These are phyloP conservation scores for Leishmania aethiopica DNA, from an alignment of 208 protist species.

Conservation along the genomic window DNA sequence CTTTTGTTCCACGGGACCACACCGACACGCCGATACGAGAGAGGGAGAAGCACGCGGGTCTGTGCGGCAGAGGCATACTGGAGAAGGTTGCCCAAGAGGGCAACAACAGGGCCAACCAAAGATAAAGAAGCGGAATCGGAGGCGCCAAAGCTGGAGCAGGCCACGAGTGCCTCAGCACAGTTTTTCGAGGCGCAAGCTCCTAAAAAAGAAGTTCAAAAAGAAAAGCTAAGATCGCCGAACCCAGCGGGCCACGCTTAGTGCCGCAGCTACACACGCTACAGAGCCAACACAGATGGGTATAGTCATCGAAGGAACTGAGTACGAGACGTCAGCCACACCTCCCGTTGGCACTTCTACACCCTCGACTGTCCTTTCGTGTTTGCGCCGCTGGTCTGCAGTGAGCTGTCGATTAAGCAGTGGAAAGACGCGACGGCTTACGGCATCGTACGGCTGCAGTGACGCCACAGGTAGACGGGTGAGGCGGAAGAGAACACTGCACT, in stretches of 20 bases:
- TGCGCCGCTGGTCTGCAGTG: neutral
- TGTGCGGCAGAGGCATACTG: too few relatives aligned
- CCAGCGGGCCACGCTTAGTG: neutral
- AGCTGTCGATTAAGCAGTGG: constrained; percentile 28
- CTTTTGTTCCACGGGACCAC: too few relatives aligned
- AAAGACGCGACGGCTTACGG: constrained; percentile 23
- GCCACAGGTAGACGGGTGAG: constrained; percentile 26
- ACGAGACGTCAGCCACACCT: neutral
- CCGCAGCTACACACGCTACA: neutral
- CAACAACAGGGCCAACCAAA: too few relatives aligned
- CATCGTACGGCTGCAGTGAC: constrained; percentile 26
- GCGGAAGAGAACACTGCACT: constrained; percentile 20
- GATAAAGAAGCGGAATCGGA: neutral
- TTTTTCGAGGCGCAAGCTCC: neutral
- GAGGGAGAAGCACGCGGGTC: too few relatives aligned
- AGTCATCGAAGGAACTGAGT: neutral
- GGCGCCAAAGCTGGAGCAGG: neutral
- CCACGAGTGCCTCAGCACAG: neutral
- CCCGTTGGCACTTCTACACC: neutral
- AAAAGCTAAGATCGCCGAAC: neutral
- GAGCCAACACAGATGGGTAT: constrained; percentile 2
- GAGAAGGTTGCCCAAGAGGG: too few relatives aligned
- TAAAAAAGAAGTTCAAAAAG: neutral
- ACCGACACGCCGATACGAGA: too few relatives aligned
- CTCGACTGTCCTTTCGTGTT: neutral